Evolutionary conservation across 805 yeast genomes (phyloP).

Genomic region (Priceomyces melissophilus): DNA sequence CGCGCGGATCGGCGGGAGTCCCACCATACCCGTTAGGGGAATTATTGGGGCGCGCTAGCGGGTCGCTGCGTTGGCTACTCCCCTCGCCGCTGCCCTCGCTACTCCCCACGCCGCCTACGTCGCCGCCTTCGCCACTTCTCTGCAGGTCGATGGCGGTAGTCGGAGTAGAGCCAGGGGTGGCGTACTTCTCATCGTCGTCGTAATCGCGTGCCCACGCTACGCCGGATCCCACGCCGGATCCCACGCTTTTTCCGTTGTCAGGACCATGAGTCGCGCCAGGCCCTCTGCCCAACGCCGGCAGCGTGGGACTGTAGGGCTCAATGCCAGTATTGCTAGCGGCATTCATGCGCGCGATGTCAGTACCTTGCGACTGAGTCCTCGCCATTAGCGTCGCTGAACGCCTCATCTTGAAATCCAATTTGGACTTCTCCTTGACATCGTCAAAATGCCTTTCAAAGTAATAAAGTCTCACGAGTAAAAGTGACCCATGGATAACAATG

Average conservation of each 20-base stretch:
- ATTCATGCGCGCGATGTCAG: background rate
- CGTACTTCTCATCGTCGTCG: slow-evolving; percentile 8
- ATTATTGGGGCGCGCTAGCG: no score
- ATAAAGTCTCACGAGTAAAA: slow-evolving; percentile 74
- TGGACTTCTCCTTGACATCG: slow-evolving; percentile 74
- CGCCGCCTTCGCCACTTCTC: background rate
- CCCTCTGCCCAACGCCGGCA: no score
- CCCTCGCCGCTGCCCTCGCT: background rate
- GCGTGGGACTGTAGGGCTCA: no score
- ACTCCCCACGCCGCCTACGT: no score
- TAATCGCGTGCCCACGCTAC: slow-evolving; percentile 12
- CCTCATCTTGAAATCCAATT: slow-evolving; percentile 75
- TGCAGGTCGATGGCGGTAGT: background rate
- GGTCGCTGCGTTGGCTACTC: slow-evolving; percentile 2
- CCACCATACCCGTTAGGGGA: no score
- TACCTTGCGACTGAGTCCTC: slow-evolving; percentile 30
- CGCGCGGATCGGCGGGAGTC: slow-evolving; percentile 8
- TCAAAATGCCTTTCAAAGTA: slow-evolving; percentile 90
- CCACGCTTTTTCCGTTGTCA: no score
- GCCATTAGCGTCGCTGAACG: slow-evolving; percentile 65
- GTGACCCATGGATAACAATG: slow-evolving; percentile 75
- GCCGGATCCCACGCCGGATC: no score
- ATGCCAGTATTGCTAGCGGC: no score
- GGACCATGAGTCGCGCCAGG: no score
- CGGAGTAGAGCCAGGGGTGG: background rate